Conservation (phyloP, 2,329 filamentous ascomycete genomes). For the Elsinoe arachidis region DNA sequence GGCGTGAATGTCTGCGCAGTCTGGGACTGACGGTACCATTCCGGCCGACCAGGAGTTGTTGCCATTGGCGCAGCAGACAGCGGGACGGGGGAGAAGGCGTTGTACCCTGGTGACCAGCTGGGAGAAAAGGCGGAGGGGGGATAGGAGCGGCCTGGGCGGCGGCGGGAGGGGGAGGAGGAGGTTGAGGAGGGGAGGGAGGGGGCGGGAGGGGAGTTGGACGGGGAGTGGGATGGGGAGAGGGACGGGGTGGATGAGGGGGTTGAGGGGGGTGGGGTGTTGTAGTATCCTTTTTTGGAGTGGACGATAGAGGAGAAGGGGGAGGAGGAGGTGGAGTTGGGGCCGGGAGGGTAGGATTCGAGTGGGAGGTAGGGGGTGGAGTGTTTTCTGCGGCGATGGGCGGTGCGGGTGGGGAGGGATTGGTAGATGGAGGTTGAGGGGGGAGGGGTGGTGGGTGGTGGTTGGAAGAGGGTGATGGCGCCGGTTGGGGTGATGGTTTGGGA, state of each 20-base stretch:
- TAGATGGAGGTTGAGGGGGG: background rate
- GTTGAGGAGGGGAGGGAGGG: background rate
- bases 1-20: background rate
- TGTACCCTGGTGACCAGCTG: background rate
- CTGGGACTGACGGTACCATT: conserved; percentile 1
- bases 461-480: background rate
- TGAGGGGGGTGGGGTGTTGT: conserved; percentile 3
- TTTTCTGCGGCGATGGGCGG: background rate
- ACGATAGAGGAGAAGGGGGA: background rate
- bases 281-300: background rate
- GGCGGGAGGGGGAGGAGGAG: background rate
- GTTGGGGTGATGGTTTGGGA: background rate
- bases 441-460: conserved; percentile 1
- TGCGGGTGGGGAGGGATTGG: background rate
- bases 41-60: background rate
- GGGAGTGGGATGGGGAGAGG: background rate
- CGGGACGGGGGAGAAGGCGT: conserved; percentile 2
- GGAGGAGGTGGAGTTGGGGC: background rate
- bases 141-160: conserved; percentile 3
- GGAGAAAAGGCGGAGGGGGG: background rate
- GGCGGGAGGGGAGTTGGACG: background rate
- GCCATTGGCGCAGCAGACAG: background rate
- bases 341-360: conserved; percentile 2
- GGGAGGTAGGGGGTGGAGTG: background rate
- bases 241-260: conserved; percentile 1